These are phyloP conservation scores for Elsinoe necatrix DNA, from an alignment of 2,329 filamentous ascomycete genomes.

Conservation along the genomic window DNA sequence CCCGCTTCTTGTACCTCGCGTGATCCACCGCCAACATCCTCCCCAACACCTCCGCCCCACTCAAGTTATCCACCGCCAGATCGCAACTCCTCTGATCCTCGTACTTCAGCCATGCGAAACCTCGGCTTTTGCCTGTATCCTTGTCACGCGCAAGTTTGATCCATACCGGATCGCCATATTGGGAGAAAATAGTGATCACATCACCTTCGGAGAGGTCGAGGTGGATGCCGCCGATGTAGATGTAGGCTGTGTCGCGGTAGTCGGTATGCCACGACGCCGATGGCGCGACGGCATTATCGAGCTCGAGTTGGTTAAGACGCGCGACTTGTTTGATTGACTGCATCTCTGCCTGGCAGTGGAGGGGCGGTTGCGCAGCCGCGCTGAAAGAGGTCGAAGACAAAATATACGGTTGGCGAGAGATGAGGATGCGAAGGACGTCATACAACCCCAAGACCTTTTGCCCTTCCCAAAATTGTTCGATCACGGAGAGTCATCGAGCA, in stretches of 20 bases:
- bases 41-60: slow-evolving; percentile 74
- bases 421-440: not conserved
- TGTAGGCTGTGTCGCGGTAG: slow-evolving; percentile 92
- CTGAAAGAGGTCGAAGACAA: not conserved
- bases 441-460: too few relatives aligned
- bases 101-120: slow-evolving; percentile 95
- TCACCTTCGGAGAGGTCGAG: slow-evolving; percentile 94
- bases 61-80: slow-evolving; percentile 89
- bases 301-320: slow-evolving; percentile 85
- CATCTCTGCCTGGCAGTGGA: slow-evolving; percentile 48
- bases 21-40: slow-evolving; percentile 82
- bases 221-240: slow-evolving; percentile 91
- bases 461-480: too few relatives aligned
- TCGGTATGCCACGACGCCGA: slow-evolving; percentile 94
- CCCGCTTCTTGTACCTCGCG: slow-evolving; percentile 78
- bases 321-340: slow-evolving; percentile 91
- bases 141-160: slow-evolving; percentile 89
- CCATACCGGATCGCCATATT: slow-evolving; percentile 91
- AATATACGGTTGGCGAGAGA: slow-evolving; percentile 11
- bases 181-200: slow-evolving; percentile 90
- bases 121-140: slow-evolving; percentile 88
- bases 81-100: slow-evolving; percentile 96
- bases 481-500: too few relatives aligned
- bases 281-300: slow-evolving; percentile 77
- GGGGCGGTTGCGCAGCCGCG: not conserved